Evolutionary conservation across 2,329 filamentous ascomycete genomes (phyloP), one percentile per base, ranked within the genome.

Genomic region (Trichoderma simmonsii): DNA sequence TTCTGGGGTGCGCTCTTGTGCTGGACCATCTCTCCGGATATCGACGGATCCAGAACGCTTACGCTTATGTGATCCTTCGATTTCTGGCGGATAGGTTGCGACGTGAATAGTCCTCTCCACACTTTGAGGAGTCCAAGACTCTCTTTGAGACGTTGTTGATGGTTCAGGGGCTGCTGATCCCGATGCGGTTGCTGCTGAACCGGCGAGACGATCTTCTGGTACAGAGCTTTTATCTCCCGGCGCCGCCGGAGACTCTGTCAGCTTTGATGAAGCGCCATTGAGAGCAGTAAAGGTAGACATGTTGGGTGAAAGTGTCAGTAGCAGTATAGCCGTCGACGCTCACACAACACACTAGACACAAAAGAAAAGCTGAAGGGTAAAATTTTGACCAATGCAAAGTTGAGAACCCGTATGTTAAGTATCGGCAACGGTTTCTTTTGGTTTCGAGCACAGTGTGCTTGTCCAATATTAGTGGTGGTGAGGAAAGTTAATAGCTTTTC

Each of bases 41-140:
- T 90, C 90, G 48, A 84, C 80, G 6, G 91, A 93, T 60, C 85
- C 83, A 7, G 92, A 93, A 73, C 92, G 88, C 81, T 94, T 95
- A 77, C 90, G 88, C 81, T 91, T 92, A 76, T 89, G 86, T 21
- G 86, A 82, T 18, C 77, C 78, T 43, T 90, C 87, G n/a, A 79
- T 77, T 36, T 86, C 83, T 6, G 84, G 75, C 75, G 84, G 75
- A 75, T 85, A 84, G 48, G 74, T 75, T 59, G 82, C 75, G 2
- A 83, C 77, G 65, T 82, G 81, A 73, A 84, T 83, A 18, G 82
- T 76, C 68, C 84, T 80, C 4, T 88, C 86, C 54, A 79, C 76
- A 60, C 78, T 81, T 24, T 83, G 79, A 5, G 77, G 78, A 34
- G 83, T 78, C 82, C 85, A 85, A 66, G 81, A 81, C 14, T 86